Conservation (phyloP, 441 rosid genomes). For the Raphanus hybrid region DNA sequence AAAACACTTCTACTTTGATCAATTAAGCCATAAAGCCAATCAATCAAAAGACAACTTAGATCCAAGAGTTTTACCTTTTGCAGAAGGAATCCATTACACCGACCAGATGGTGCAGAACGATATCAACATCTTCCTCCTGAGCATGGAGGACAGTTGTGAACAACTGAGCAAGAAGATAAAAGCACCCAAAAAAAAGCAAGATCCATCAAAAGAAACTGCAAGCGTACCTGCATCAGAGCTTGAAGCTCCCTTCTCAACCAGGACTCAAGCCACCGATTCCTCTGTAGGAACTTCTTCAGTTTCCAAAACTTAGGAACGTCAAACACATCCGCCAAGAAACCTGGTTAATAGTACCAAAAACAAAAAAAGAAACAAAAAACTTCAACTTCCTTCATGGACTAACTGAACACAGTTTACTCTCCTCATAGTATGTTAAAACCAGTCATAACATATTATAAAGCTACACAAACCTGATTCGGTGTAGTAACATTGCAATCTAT, state of each 20-base stretch:
- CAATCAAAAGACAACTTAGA: not conserved
- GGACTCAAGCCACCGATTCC: conserved; percentile 64
- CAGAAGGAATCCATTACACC: conserved; percentile 70
- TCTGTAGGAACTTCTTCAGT: conserved; percentile 60
- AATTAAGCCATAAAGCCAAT: too few relatives aligned
- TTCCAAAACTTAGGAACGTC: conserved; percentile 72
- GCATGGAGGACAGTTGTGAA: not conserved
- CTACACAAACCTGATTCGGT: conserved; percentile 61
- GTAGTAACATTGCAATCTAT: conserved; percentile 69
- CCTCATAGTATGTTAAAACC: not conserved
- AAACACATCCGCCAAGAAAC: conserved; percentile 55
- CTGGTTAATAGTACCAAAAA: conserved; percentile 47
- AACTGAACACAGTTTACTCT: conserved; percentile 20
- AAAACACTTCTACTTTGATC: too few relatives aligned
- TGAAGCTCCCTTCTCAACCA: conserved; percentile 94
- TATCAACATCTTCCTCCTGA: conserved; percentile 78
- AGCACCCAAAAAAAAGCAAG: not conserved
- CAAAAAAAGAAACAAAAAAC: not conserved
- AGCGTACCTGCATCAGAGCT: conserved; percentile 77
- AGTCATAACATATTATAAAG: not conserved
- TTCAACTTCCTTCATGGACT: not conserved
- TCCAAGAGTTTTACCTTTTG: conserved; percentile 52
- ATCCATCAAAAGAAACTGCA: not conserved
- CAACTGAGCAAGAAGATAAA: conserved; percentile 1
- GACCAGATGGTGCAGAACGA: conserved; percentile 68